Percentiles rank a stretch among this genome's conserved stretches.
Conservation (phyloP, 2,329 filamentous ascomycete species). For the Aaosphaeria arxii region DNA sequence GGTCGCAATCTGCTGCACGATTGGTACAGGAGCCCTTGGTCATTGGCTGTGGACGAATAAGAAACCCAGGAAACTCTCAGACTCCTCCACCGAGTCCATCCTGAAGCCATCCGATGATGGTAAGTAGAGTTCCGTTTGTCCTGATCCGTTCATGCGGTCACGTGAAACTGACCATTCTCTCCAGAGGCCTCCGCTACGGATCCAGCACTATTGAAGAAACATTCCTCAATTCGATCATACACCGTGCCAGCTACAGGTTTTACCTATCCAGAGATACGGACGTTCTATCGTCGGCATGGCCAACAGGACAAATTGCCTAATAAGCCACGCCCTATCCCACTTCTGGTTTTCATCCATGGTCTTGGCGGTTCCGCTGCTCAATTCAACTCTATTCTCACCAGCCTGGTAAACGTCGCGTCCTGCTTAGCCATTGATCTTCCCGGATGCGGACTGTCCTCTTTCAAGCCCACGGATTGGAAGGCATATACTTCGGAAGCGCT, state of each 20-base stretch:
- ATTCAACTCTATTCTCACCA: slow-evolving; percentile 77
- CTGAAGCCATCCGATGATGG: not conserved
- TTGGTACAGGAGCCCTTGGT: slow-evolving; percentile 21
- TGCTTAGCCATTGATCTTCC: slow-evolving; percentile 88
- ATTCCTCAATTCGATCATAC: slow-evolving; percentile 70
- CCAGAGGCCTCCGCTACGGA: slow-evolving; percentile 58
- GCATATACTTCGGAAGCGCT: slow-evolving; percentile 79
- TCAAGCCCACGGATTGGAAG: slow-evolving; percentile 66
- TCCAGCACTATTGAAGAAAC: slow-evolving; percentile 74
- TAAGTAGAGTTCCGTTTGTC: not conserved
- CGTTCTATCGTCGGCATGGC: slow-evolving; percentile 79
- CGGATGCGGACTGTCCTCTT: slow-evolving; percentile 80
- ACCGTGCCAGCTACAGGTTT: slow-evolving; percentile 62
- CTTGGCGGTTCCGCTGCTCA: slow-evolving; percentile 90
- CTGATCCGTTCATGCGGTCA: not conserved
- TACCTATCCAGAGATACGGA: slow-evolving; percentile 72
- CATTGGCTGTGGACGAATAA: not conserved
- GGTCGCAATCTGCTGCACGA: slow-evolving; percentile 37
- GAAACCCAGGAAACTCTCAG: not conserved
- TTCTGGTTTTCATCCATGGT: slow-evolving; percentile 90
- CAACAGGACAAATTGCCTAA: slow-evolving; percentile 78
- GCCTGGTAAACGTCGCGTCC: slow-evolving; percentile 76
- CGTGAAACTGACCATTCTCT: not conserved
- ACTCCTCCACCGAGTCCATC: not conserved
- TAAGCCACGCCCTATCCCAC: slow-evolving; percentile 69